Conservation (phyloP, 805 yeast genomes). For the Grigorovia transvaalensis region DNA sequence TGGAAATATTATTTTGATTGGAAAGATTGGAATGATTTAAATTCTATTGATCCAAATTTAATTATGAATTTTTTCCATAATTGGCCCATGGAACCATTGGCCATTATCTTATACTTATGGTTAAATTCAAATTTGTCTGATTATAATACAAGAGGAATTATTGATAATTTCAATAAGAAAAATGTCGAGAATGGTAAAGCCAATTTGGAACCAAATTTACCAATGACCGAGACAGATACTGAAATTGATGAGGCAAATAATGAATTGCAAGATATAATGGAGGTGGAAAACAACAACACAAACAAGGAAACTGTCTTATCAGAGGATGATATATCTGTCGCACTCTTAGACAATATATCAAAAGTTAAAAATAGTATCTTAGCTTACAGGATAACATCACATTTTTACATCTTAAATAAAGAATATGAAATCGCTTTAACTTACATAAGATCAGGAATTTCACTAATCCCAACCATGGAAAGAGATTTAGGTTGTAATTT, state of each 20-base stretch:
- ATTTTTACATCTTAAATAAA: slow-evolving; percentile 46
- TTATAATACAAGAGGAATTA: slow-evolving; percentile 31
- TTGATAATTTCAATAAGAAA: slow-evolving; percentile 11
- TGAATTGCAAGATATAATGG: slow-evolving; percentile 18
- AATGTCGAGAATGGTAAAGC: slow-evolving; percentile 5
- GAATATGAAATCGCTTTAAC: slow-evolving; percentile 57
- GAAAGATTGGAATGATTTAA: slow-evolving; percentile 45
- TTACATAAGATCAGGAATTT: slow-evolving; percentile 50
- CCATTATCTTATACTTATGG: slow-evolving; percentile 52
- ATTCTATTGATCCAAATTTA: slow-evolving; percentile 37
- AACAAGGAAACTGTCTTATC: slow-evolving; percentile 11
- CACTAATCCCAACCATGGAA: slow-evolving; percentile 39
- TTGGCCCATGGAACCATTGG: slow-evolving; percentile 54
- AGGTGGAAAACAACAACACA: slow-evolving; percentile 14
- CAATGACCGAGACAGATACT: slow-evolving; percentile 8
- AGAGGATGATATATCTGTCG: slow-evolving; percentile 39
- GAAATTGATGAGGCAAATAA: slow-evolving; percentile 13
- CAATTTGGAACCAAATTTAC: background rate
- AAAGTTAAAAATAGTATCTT: slow-evolving; percentile 40
- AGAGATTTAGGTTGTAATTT: slow-evolving; percentile 39
- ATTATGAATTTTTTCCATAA: slow-evolving; percentile 42
- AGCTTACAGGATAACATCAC: slow-evolving; percentile 55
- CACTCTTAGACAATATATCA: slow-evolving; percentile 43
- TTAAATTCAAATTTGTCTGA: slow-evolving; percentile 60
- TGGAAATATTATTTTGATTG: slow-evolving; percentile 68